phyloP scores from a whole-genome alignment of 228 moss, liverwort and hornwort species.

The Sphagnum magellanicum region DNA sequence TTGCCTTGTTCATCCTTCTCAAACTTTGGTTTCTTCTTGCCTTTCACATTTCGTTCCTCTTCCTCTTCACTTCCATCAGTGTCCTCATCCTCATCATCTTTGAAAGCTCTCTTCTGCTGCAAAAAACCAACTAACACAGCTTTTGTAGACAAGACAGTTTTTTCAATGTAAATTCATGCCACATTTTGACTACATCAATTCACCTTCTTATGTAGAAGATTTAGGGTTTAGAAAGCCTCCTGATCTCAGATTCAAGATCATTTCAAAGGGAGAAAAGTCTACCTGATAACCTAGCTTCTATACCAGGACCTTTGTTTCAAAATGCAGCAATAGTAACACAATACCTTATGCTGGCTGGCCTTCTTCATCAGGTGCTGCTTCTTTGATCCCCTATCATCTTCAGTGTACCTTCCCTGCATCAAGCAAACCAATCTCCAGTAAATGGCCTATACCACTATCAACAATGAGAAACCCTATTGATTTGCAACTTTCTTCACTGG shows the following conservation, averaged over 20 bases:
- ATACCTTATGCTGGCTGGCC: constrained; percentile 2
- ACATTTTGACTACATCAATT: neutral
- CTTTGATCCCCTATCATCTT: neutral
- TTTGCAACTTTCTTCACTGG: too few species aligned
- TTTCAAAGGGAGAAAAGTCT: too few species aligned
- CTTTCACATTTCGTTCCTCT: constrained; percentile 18
- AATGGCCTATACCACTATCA: too few species aligned
- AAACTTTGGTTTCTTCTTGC: constrained; percentile 14
- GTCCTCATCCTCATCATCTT: constrained; percentile 11
- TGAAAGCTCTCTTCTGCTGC: constrained; percentile 12
- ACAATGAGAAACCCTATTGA: too few species aligned
- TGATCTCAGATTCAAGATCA: too few species aligned
- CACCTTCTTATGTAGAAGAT: too few species aligned
- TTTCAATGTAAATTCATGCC: neutral
- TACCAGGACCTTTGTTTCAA: too few species aligned
- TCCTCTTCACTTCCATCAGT: constrained; percentile 21
- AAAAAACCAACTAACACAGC: constrained; percentile 1
- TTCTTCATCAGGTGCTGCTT: neutral
- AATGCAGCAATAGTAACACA: neutral
- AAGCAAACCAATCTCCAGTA: neutral
- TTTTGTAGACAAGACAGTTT: neutral
- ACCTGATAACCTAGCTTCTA: too few species aligned
- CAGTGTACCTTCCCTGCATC: constrained; percentile 3
- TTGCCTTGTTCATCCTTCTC: constrained; percentile 42
- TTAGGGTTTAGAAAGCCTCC: too few species aligned